phyloP scores from a whole-genome alignment of 2,329 filamentous ascomycete genomes.

The Fusarium sublunatum region DNA sequence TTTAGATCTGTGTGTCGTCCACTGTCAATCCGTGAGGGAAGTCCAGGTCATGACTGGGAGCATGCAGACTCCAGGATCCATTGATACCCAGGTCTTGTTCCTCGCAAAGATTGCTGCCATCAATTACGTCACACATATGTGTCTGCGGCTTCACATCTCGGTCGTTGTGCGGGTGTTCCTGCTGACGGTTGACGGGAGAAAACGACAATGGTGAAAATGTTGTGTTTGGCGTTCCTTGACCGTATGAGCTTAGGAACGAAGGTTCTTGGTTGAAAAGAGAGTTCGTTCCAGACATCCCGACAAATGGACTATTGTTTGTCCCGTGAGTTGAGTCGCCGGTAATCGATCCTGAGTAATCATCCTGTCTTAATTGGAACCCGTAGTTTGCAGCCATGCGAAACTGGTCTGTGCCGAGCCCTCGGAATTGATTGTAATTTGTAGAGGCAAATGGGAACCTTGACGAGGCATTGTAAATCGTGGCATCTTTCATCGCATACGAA shows the following conservation, averaged over 20 bases:
- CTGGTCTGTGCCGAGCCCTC: conserved; percentile 42
- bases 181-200: conserved; percentile 46
- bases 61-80: conserved; percentile 43
- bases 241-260: conserved; percentile 46
- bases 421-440: conserved; percentile 39
- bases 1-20: conserved; percentile 45
- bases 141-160: conserved; percentile 43
- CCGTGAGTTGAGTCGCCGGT: conserved; percentile 36
- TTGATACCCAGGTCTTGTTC: conserved; percentile 43
- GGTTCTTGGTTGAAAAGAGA: conserved; percentile 51
- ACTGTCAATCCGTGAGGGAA: conserved; percentile 40
- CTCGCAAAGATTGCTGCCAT: conserved; percentile 30
- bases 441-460: conserved; percentile 46
- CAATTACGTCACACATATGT: conserved; percentile 44
- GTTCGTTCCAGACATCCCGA: conserved; percentile 48
- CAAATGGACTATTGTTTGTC: conserved; percentile 42
- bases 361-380: conserved; percentile 46
- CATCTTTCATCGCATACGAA: conserved; percentile 47
- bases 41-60: conserved; percentile 35
- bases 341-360: conserved; percentile 39
- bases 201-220: conserved; percentile 47
- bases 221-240: conserved; percentile 36
- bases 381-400: conserved; percentile 43
- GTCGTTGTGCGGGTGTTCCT: conserved; percentile 32
- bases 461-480: conserved; percentile 48